These are phyloP conservation scores for Phalaenopsis hybrid DNA, from an alignment of 116 monocot species.

Conservation along the genomic window DNA sequence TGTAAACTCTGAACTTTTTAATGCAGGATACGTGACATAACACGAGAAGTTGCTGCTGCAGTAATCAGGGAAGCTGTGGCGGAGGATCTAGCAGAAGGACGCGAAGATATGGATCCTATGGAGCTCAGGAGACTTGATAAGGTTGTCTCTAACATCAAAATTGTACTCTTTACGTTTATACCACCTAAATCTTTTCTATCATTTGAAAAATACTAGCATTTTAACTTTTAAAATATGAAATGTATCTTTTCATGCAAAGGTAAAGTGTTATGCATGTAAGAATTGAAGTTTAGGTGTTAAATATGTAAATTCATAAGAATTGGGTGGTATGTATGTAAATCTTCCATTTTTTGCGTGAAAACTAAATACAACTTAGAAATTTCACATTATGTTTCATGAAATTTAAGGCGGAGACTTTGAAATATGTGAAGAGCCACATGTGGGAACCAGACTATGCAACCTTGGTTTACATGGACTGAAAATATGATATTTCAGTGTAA, in stretches of 20 bases:
- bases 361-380: background rate
- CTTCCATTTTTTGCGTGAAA: no score
- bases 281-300: no score
- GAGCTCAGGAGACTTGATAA: conserved; percentile 58
- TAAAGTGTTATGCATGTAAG: no score
- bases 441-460: conserved; percentile 85
- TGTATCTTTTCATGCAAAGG: no score
- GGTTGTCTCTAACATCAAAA: conserved; percentile 15
- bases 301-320: no score
- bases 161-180: background rate
- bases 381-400: background rate
- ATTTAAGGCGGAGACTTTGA: conserved; percentile 46
- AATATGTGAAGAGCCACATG: conserved; percentile 85
- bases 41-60: conserved; percentile 85
- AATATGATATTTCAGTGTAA: background rate
- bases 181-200: no score
- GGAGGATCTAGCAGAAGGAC: conserved; percentile 86
- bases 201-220: no score
- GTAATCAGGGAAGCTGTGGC: conserved; percentile 78
- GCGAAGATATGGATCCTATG: conserved; percentile 75
- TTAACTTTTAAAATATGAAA: no score
- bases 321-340: no score
- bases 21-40: conserved; percentile 81
- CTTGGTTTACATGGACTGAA: conserved; percentile 63
- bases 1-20: background rate